Base-by-base conservation (phyloP, 495 filamentous ascomycete genomes). In the Evansstolkia leycettana region DNA sequence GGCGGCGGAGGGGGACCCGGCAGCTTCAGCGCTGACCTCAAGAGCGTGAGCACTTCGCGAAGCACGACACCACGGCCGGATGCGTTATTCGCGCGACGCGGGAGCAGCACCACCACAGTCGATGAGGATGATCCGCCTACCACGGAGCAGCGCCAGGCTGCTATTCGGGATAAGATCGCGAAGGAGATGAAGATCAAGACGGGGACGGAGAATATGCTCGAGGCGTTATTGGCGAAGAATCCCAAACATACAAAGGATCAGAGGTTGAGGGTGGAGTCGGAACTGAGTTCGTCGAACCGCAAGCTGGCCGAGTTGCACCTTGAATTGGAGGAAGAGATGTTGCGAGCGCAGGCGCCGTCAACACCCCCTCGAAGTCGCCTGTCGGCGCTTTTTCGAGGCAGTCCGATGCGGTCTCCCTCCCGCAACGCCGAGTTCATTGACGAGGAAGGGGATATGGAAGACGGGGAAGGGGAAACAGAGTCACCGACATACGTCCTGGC, bases 161-260 rank as follows among this genome's bases (percentile, higher is more conserved):
- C 74, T 28, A 67, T 92, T 40, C 73, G 78, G 38, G 85, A 94
- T 48, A 74, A 76, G 51, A 78, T 98, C 38, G 87, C 83, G 32
- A 86, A 88, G 47, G 90, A 96, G 55, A 79, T 82, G 59, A 96
- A 96, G 67, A 96, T 96, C 51, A 95, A 93, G 59, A 79, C 84
- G 39, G 90, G 90, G 16, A 94, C 88, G 34, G 90, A 98, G 67
- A 98, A 98, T 53, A 75, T 96, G 71, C 60, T 98, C 34, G 90
- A 95, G 62, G 90, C 89, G 12, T 55, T 98, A 39, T 82, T 92
- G 48, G 65, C 76, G n/a, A 98, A 98, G 58, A 94, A 90, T 50
- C 77, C 82, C 9, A 98, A 96, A 55, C 87, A 96, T 50, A 82
- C 83, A 14, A 94, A 86, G 48, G 87, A 94, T 32, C 92, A 95